Conservation (phyloP, 2,329 filamentous ascomycete species). For the Dactylellina cionopaga region DNA sequence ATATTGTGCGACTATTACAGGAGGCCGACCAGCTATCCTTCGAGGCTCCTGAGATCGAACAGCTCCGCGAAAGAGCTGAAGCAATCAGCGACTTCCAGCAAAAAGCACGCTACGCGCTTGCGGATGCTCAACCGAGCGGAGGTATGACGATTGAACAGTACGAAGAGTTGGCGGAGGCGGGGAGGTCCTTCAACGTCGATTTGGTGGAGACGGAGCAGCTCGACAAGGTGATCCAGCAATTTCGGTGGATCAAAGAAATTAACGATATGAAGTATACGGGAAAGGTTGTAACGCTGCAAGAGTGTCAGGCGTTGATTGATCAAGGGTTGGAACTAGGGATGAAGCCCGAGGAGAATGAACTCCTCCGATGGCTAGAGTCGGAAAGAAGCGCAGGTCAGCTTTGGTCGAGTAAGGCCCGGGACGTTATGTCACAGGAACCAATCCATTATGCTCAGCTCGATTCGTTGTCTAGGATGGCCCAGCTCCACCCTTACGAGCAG, state of each 20-base stretch:
- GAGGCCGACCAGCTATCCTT: conserved; percentile 89
- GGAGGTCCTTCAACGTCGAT: conserved; percentile 88
- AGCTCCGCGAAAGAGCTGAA: conserved; percentile 83
- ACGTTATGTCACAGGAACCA: conserved; percentile 88
- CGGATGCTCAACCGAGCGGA: conserved; percentile 69
- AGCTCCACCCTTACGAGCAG: conserved; percentile 74
- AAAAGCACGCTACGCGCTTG: conserved; percentile 75
- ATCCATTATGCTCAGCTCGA: conserved; percentile 96
- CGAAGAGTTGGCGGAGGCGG: conserved; percentile 89
- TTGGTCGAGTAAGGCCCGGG: conserved; percentile 93
- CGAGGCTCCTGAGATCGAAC: conserved; percentile 88
- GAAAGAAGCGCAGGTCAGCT: conserved; percentile 79
- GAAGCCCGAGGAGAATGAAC: conserved; percentile 72
- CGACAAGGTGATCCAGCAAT: conserved; percentile 80
- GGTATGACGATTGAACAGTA: conserved; percentile 73
- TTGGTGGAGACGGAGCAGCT: conserved; percentile 87
- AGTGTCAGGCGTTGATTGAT: conserved; percentile 81
- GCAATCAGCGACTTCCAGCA: conserved; percentile 86
- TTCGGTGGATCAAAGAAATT: conserved; percentile 76
- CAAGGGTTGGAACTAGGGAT: conserved; percentile 82
- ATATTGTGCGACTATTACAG: conserved; percentile 83
- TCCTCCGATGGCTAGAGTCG: conserved; percentile 78
- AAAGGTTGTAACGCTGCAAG: conserved; percentile 72
- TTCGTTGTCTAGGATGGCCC: conserved; percentile 84
- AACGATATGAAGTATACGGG: conserved; percentile 49